These are phyloP conservation scores for Hyphopichia burtonii DNA, from an alignment of 1,139 yeast species.

Conservation along the genomic window DNA sequence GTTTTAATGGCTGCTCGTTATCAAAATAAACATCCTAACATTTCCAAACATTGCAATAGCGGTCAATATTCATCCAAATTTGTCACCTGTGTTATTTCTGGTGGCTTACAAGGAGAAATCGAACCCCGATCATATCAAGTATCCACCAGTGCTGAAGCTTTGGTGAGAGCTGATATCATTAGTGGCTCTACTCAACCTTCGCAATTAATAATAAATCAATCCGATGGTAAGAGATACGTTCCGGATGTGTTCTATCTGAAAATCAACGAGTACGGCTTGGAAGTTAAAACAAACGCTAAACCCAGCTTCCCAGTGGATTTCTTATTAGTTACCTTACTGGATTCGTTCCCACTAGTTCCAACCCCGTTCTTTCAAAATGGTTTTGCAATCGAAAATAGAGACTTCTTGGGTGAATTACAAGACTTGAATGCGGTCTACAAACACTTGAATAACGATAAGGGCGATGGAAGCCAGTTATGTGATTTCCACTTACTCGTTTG, in stretches of 20 bases:
- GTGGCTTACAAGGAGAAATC: conserved; percentile 82
- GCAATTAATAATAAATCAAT: conserved; percentile 75
- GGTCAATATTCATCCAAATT: conserved; percentile 82
- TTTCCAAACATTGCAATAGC: conserved; percentile 61
- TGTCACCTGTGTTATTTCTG: conserved; percentile 90
- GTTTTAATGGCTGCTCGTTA: conserved; percentile 80
- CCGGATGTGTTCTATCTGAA: conserved; percentile 90
- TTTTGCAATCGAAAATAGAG: conserved; percentile 80
- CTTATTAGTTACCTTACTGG: conserved; percentile 81
- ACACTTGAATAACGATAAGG: conserved; percentile 45
- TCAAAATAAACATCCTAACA: conserved; percentile 68
- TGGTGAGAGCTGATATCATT: conserved; percentile 82
- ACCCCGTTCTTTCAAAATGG: conserved; percentile 44
- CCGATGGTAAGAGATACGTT: conserved; percentile 72
- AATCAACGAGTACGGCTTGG: conserved; percentile 83
- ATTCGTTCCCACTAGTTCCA: conserved; percentile 81
- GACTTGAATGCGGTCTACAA: conserved; percentile 46
- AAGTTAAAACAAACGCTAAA: conserved; percentile 85
- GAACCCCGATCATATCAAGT: conserved; percentile 93
- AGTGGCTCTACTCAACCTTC: conserved; percentile 91
- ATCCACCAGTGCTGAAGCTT: conserved; percentile 81
- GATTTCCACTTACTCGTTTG: conserved; percentile 77
- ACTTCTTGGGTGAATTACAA: conserved; percentile 70
- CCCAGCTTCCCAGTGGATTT: conserved; percentile 97
- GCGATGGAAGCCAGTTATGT: conserved; percentile 41